Evolutionary conservation across 345 rosid genomes (phyloP).

Genomic region (Eucalyptus guilfoylei): DNA sequence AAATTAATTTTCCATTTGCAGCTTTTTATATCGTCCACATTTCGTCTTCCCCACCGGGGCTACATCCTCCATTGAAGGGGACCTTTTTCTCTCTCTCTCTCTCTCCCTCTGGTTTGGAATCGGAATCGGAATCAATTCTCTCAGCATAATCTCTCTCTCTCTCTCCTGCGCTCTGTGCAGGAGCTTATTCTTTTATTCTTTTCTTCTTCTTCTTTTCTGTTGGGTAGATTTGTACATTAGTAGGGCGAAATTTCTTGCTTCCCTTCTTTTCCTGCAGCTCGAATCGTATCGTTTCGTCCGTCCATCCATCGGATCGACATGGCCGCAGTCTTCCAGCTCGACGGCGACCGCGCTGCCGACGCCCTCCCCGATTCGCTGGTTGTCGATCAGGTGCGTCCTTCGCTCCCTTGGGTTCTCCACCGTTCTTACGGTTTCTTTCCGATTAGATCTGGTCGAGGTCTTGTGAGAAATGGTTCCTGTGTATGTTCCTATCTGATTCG

Average conservation of each 20-base stretch:
- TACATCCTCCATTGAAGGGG: not conserved
- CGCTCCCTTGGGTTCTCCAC: not conserved
- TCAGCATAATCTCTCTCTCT: not conserved
- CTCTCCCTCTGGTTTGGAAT: not conserved
- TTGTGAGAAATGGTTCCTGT: not conserved
- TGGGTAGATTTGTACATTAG: not conserved
- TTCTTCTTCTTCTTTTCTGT: not conserved
- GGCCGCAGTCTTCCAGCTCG: conserved; percentile 6
- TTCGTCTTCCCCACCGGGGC: not conserved
- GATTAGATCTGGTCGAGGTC: not conserved
- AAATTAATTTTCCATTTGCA: not conserved
- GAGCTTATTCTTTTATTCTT: not conserved
- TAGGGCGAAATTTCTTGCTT: not conserved
- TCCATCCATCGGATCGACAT: not conserved
- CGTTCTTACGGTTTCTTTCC: not conserved
- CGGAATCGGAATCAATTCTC: not conserved
- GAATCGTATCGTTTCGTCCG: not conserved
- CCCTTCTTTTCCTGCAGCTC: not conserved
- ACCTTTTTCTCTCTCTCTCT: not conserved
- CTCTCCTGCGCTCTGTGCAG: not conserved
- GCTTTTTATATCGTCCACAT: not conserved
- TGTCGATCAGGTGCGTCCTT: conserved; percentile 14
- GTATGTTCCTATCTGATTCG: not conserved
- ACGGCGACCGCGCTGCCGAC: not conserved
- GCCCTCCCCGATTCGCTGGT: not conserved